Evolutionary conservation across 2,329 filamentous ascomycete species (phyloP).

Genomic region (Cordyceps militaris): DNA sequence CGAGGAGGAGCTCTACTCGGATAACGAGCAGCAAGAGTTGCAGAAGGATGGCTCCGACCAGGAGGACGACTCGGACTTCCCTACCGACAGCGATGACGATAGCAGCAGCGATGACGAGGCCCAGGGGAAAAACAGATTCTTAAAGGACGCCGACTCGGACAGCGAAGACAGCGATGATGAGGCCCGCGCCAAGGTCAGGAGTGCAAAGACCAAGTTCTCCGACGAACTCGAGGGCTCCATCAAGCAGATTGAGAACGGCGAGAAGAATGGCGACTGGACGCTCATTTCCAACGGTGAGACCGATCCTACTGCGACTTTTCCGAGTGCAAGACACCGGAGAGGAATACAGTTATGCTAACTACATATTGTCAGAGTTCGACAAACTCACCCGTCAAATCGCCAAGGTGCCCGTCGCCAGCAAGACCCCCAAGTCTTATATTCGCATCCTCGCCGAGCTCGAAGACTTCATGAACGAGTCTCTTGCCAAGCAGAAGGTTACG

Average conservation of each 20-base stretch:
- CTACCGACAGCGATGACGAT: slow-evolving; percentile 44
- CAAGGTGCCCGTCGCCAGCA: slow-evolving; percentile 70
- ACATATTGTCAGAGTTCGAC: slow-evolving; percentile 65
- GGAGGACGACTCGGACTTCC: slow-evolving; percentile 40
- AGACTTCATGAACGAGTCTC: slow-evolving; percentile 86
- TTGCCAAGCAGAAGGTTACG: slow-evolving; percentile 91
- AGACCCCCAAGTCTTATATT: slow-evolving; percentile 84
- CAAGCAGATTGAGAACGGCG: slow-evolving; percentile 86
- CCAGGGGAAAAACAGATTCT: slow-evolving; percentile 74
- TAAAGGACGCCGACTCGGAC: slow-evolving; percentile 65
- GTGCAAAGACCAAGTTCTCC: slow-evolving; percentile 93
- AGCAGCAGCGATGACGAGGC: slow-evolving; percentile 59
- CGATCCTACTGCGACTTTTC: neutral
- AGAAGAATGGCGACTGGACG: slow-evolving; percentile 97
- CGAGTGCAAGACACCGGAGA: neutral
- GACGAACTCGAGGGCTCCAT: slow-evolving; percentile 90
- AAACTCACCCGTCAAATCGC: slow-evolving; percentile 82
- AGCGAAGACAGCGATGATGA: slow-evolving; percentile 86
- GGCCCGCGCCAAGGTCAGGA: slow-evolving; percentile 80
- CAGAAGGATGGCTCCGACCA: slow-evolving; percentile 51
- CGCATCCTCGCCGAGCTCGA: slow-evolving; percentile 90
- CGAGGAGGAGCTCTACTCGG: slow-evolving; percentile 89
- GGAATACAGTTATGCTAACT: slow-evolving; percentile 15
- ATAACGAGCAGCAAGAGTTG: slow-evolving; percentile 57
- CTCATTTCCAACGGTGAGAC: slow-evolving; percentile 76